Base-by-base conservation (phyloP, 140 eudicot genomes). In the Bidens hawaiensis region DNA sequence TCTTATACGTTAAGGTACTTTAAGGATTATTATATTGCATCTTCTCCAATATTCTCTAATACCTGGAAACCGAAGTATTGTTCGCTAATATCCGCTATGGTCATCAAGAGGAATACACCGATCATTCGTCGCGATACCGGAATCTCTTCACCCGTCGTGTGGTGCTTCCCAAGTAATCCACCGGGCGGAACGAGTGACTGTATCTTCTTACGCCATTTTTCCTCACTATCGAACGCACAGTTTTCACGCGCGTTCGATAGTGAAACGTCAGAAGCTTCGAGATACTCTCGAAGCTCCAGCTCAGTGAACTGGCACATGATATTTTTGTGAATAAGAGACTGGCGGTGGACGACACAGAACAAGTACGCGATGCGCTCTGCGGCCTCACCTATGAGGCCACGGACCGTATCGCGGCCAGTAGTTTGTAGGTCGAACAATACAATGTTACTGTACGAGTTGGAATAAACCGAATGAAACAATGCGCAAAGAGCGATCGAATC, bases 11-110 rank as follows among this genome's bases (percentile, higher is more conserved):
- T n/a, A n/a, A n/a, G n/a, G n/a, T n/a, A n/a, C n/a, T n/a, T n/a
- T n/a, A n/a, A n/a, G n/a, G n/a, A n/a, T n/a, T n/a, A n/a, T n/a
- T n/a, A n/a, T n/a, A n/a, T n/a, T n/a, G n/a, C n/a, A n/a, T n/a
- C n/a, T n/a, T n/a, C n/a, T n/a, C n/a, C n/a, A n/a, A n/a, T n/a
- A n/a, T n/a, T n/a, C n/a, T n/a, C n/a, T n/a, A n/a, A n/a, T n/a
- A n/a, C 96, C 71, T 91, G 98, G 14, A 78, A 91, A 4, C 87
- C 77, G 14, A 79, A 91, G 2, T 80, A 68, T 43, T 91, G 98
- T 53, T 91, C 98, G 34, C 96, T 83, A 59, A 91, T 87, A 64
- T 91, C 98, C 0, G 94, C 98, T 36, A 91, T 91, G 14, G 98
- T 91, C 94, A 91, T 84, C 41, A 91, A 40, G 0, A 87, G 82